Evolutionary conservation across 305 asterid species (phyloP), one percentile per base, ranked within the genome.

Genomic region (Fraxinus dipetala): DNA sequence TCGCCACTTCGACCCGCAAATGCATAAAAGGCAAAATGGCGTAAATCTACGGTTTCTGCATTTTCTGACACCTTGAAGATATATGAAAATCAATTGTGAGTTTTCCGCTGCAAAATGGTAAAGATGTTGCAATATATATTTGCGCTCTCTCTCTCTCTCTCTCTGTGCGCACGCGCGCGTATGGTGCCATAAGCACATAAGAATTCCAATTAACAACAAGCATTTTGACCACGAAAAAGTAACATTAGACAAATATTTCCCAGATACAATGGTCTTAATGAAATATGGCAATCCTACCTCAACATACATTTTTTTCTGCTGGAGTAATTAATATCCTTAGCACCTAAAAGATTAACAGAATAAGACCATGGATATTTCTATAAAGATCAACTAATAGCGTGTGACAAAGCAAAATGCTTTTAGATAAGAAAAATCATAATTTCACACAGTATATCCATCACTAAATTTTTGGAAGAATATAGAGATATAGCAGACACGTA

Each of bases 11-110:
- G 90, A 83, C 98, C 98, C 43, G 97, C 93, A 90, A 96, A 91
- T 83, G 99, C 98, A 90, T 92, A 94, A 79, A 94, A 82, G 70
- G 96, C 98, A 87, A 96, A 96, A 91, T 96, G 98, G 69, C 95
- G 94, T 81, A 94, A 85, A 86, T 96, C 98, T 82, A 88, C 92
- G 10, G 85, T 85, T 74, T 93, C 97, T 30, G 95, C 85, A 91
- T 77, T 91, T 65, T 94, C 99, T 63, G 93, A 84, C 45, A 78
- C 90, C 99, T 96, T 87, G 61, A 82, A 67, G 85, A 77, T 59
- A 80, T 72, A 82, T 16, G 82, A 81, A 81, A 45, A 78, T 24
- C 65, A 74, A 77, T 77, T 24, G 61, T 67, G 78, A 84, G 84
- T 75, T 80, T 14, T 77, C 38, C 31, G 61, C 61, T 16, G 83